Conservation (phyloP, 352 stramenopile species). For the Phytophthora melonis region DNA sequence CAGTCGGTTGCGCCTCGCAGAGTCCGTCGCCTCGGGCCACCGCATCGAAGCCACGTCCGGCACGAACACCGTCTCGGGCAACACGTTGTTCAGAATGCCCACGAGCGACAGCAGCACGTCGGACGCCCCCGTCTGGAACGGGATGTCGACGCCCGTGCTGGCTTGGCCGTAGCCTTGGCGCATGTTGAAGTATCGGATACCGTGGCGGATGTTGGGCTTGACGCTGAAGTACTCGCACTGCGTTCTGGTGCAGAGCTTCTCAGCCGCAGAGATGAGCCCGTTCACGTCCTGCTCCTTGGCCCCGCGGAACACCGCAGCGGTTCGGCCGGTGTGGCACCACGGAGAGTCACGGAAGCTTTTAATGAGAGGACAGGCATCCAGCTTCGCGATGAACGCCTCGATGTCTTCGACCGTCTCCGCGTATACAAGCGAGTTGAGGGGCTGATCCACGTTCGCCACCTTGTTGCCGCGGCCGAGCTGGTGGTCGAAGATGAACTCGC, state of each 20-base stretch:
- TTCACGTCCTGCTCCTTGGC: conserved; percentile 55
- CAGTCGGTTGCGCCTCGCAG: conserved; percentile 43
- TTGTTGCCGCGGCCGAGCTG: conserved; percentile 70
- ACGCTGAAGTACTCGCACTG: conserved; percentile 61
- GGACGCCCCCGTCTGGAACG: conserved; percentile 55
- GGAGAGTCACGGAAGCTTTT: conserved; percentile 1
- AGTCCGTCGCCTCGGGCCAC: conserved; percentile 33
- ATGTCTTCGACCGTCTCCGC: conserved; percentile 58
- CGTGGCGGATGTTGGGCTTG: conserved; percentile 61
- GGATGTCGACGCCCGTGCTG: conserved; percentile 37
- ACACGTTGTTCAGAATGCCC: conserved; percentile 62
- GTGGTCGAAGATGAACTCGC: conserved; percentile 69
- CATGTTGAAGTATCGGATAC: conserved; percentile 74
- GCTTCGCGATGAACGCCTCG: conserved; percentile 44
- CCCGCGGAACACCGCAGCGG: conserved; percentile 61
- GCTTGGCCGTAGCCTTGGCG: conserved; percentile 59
- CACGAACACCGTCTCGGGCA: conserved; percentile 52
- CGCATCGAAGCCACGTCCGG: conserved; percentile 28
- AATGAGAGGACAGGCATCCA: conserved; percentile 40
- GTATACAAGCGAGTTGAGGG: conserved; percentile 62
- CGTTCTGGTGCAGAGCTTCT: conserved; percentile 53
- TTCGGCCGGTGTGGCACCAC: conserved; percentile 55
- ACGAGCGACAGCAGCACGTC: conserved; percentile 64
- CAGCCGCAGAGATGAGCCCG: conserved; percentile 46
- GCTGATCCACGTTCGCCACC: conserved; percentile 50